A percentile compares a stretch with the other conserved stretches of the same genome.
phyloP scores from a whole-genome alignment of 2,329 filamentous ascomycete species.

The Arthrobotrys sinensis region DNA sequence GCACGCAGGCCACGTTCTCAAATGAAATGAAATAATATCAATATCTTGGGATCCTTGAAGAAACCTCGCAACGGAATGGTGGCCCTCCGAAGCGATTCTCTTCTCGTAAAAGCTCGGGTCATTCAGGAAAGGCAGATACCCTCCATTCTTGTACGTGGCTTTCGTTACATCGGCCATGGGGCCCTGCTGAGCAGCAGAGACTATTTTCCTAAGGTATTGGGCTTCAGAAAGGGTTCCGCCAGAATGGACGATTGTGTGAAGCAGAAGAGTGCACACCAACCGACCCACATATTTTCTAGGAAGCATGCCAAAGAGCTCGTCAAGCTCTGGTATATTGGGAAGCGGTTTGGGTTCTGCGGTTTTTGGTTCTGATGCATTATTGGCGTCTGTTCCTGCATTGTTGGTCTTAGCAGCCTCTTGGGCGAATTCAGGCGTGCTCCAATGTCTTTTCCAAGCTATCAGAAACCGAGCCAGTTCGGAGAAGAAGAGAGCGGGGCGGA shows the following conservation, averaged over 20 bases:
- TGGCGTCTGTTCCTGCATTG: not conserved
- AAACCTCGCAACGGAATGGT: slow-evolving; percentile 13
- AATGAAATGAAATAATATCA: slow-evolving; percentile 37
- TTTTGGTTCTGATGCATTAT: not conserved
- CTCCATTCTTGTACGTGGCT: not conserved
- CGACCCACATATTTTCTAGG: slow-evolving; percentile 21
- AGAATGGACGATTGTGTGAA: slow-evolving; percentile 16
- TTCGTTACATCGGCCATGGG: not conserved
- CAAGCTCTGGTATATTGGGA: slow-evolving; percentile 15
- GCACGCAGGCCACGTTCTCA: slow-evolving; percentile 14
- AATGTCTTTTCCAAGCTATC: slow-evolving; percentile 43
- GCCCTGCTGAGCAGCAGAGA: not conserved
- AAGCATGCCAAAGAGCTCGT: slow-evolving; percentile 18
- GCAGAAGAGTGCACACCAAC: slow-evolving; percentile 27
- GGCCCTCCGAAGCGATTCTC: slow-evolving; percentile 8
- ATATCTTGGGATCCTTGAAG: not conserved
- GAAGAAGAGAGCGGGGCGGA: slow-evolving; percentile 22
- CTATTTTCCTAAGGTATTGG: not conserved
- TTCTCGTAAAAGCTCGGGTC: slow-evolving; percentile 9
- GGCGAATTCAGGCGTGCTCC: slow-evolving; percentile 15
- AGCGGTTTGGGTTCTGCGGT: not conserved
- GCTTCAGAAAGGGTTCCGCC: slow-evolving; percentile 3
- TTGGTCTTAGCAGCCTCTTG: not conserved
- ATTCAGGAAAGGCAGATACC: slow-evolving; percentile 8
- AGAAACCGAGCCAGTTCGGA: slow-evolving; percentile 23